Percentiles rank a stretch among this genome's conserved stretches.
Evolutionary conservation across 345 rosid genomes (phyloP).

Genomic region (Punica granatum): DNA sequence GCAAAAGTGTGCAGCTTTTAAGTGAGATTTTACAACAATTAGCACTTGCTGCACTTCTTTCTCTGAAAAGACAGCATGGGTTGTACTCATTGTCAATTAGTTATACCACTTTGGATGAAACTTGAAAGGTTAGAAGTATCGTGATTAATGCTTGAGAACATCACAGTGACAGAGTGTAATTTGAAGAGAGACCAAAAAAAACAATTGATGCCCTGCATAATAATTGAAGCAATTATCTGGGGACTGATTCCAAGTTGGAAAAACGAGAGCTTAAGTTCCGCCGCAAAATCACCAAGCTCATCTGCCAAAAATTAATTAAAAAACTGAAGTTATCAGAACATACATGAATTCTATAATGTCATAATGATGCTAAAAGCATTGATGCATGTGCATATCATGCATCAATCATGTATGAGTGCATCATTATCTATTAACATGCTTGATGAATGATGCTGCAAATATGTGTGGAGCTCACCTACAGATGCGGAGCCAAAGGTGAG

Average conservation of each 20-base stretch:
- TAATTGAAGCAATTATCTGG: constrained; percentile 74
- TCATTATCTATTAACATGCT: neutral
- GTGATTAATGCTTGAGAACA: neutral
- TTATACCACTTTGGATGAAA: neutral
- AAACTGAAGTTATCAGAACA: neutral
- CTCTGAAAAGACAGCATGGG: too few relatives aligned
- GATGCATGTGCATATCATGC: neutral
- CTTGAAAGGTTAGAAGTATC: neutral
- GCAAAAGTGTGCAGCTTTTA: neutral
- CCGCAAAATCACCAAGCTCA: constrained; percentile 71
- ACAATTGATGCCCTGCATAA: constrained; percentile 71
- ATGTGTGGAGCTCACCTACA: constrained; percentile 47
- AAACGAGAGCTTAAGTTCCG: constrained; percentile 78
- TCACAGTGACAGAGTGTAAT: neutral
- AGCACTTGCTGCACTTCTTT: too few relatives aligned
- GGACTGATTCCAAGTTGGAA: constrained; percentile 99
- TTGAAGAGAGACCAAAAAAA: constrained; percentile 9
- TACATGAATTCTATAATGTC: neutral
- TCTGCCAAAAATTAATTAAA: constrained; percentile 35
- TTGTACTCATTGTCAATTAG: neutral
- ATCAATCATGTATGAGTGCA: neutral
- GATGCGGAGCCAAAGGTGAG: constrained; percentile 87
- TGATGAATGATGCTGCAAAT: neutral
- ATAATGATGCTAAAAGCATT: neutral
- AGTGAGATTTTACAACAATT: neutral